These are phyloP conservation scores for Rubia peregrina DNA, from an alignment of 305 asterid genomes.

Conservation along the genomic window DNA sequence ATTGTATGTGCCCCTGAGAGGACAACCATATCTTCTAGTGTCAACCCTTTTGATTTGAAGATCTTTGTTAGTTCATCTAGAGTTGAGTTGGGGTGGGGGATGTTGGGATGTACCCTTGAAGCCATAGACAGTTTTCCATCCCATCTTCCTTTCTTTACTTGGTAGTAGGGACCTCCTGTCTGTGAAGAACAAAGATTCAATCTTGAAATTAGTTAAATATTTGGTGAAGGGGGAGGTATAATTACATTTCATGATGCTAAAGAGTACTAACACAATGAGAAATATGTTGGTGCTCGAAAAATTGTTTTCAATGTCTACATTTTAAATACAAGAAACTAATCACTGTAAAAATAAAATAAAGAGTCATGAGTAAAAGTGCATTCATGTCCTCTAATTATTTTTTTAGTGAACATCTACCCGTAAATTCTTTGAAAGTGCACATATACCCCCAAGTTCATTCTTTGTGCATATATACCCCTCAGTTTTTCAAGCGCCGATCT, in stretches of 20 bases:
- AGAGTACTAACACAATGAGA: not conserved
- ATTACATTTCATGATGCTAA: not conserved
- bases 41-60: conserved; percentile 70
- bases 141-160: conserved; percentile 96
- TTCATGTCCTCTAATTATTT: too few species aligned
- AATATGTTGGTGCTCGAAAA: too few species aligned
- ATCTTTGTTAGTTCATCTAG: conserved; percentile 50
- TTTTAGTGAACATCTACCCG: too few species aligned
- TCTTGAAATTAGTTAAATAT: not conserved
- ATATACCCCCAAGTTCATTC: too few species aligned
- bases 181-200: conserved; percentile 13
- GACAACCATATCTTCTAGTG: conserved; percentile 58
- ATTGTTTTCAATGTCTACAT: too few species aligned
- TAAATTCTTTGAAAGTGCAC: too few species aligned
- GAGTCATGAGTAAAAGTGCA: too few species aligned
- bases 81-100: conserved; percentile 67
- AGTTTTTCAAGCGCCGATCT: too few species aligned
- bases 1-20: conserved; percentile 92
- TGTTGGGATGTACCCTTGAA: conserved; percentile 52
- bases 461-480: too few species aligned
- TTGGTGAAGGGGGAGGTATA: not conserved
- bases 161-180: conserved; percentile 87
- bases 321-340: too few species aligned
- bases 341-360: too few species aligned
- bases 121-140: conserved; percentile 80